Conservation (phyloP, 441 rosid species). For the Sinapis alba region DNA sequence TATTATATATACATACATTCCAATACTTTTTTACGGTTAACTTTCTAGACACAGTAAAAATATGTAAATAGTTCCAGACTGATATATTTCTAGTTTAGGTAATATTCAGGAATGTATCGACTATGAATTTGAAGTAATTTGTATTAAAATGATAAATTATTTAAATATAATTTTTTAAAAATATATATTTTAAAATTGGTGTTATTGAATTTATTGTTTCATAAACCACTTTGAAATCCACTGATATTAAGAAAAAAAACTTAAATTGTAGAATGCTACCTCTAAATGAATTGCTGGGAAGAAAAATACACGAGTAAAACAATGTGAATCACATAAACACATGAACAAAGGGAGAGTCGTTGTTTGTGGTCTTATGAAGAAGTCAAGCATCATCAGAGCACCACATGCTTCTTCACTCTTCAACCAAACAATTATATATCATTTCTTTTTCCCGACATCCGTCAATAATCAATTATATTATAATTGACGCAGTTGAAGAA, state of each 20-base stretch:
- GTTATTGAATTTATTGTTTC: no score
- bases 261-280: no score
- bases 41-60: no score
- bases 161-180: no score
- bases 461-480: not conserved
- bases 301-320: constrained; percentile 15
- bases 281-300: not conserved
- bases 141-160: no score
- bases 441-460: constrained; percentile 5
- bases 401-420: constrained; percentile 19
- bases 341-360: constrained; percentile 4
- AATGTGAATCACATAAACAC: constrained; percentile 31
- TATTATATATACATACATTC: no score
- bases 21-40: no score
- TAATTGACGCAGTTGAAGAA: not conserved
- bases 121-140: no score
- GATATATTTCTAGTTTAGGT: not conserved
- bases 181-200: no score
- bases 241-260: no score
- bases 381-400: constrained; percentile 35
- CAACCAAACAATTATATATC: constrained; percentile 10
- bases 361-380: constrained; percentile 15
- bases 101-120: no score
- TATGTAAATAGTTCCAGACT: not conserved
- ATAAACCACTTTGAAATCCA: no score